These are phyloP conservation scores for Cordyceps cateniannulata DNA, from an alignment of 2,329 filamentous ascomycete genomes.

Conservation along the genomic window DNA sequence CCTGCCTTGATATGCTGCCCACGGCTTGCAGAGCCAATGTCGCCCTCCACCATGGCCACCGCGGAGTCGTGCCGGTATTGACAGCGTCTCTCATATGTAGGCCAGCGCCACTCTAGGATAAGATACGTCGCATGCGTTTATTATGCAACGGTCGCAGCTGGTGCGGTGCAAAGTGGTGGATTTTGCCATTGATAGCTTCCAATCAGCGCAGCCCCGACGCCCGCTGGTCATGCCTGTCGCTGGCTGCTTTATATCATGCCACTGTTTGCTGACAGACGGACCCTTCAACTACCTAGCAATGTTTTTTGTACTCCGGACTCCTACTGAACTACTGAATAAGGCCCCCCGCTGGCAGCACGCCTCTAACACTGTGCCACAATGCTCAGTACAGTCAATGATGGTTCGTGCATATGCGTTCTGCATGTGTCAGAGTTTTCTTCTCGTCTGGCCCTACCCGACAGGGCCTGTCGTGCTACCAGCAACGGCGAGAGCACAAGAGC, in stretches of 20 bases:
- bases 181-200: not conserved
- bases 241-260: not conserved
- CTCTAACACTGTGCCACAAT: too few species aligned
- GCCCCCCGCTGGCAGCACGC: too few species aligned
- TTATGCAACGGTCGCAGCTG: not conserved
- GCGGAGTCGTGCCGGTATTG: not conserved
- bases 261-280: not conserved
- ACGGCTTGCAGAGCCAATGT: not conserved
- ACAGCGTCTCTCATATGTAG: not conserved
- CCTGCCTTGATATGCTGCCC: not conserved
- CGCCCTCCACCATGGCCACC: not conserved
- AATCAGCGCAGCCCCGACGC: not conserved
- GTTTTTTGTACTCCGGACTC: too few species aligned
- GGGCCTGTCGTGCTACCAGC: not conserved
- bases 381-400: not conserved
- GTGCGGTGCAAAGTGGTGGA: not conserved
- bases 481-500: not conserved
- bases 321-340: too few species aligned
- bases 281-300: too few species aligned
- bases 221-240: not conserved
- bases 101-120: not conserved
- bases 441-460: not conserved
- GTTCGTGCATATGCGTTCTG: not conserved
- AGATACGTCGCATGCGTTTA: constrained; percentile 6
- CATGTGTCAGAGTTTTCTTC: not conserved